Evolutionary conservation across 1,284 basidiomycete species (phyloP).

Genomic region (Pseudomicrostroma phylloplanum): DNA sequence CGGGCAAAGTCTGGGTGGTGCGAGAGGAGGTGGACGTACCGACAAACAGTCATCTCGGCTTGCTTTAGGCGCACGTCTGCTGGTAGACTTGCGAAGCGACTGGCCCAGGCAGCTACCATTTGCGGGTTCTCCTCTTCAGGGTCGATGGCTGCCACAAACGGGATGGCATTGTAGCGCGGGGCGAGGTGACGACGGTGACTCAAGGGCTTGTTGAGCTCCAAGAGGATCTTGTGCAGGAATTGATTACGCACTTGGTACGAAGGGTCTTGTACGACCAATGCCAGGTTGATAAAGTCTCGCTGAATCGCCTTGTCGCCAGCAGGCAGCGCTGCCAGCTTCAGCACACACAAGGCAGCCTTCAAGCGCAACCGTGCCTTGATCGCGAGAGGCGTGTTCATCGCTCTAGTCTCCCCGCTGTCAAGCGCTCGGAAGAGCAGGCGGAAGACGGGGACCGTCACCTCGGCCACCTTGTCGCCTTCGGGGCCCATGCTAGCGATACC

Average conservation of each 20-base stretch:
- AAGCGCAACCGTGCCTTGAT: constrained; percentile 60
- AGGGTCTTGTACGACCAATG: constrained; percentile 73
- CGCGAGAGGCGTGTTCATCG: constrained; percentile 25
- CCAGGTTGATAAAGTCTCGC: constrained; percentile 65
- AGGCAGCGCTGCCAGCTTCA: constrained; percentile 69
- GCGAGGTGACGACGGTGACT: constrained; percentile 58
- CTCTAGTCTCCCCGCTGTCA: constrained; percentile 26
- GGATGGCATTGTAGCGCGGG: constrained; percentile 70
- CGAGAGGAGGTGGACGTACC: constrained; percentile 77
- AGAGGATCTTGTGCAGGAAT: constrained; percentile 70
- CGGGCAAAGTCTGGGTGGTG: constrained; percentile 87
- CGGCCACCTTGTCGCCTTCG: constrained; percentile 15
- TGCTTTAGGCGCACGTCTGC: constrained; percentile 21
- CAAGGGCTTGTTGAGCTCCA: constrained; percentile 56
- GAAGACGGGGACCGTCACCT: constrained; percentile 34
- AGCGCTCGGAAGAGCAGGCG: constrained; percentile 33
- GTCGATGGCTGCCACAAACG: constrained; percentile 83
- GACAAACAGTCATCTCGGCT: constrained; percentile 74
- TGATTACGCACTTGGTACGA: constrained; percentile 75
- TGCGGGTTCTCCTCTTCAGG: constrained; percentile 60
- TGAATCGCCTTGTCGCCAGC: constrained; percentile 59
- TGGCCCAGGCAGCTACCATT: constrained; percentile 29
- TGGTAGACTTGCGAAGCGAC: constrained; percentile 12
- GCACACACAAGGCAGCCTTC: constrained; percentile 70
- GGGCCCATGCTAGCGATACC: constrained; percentile 24